Evolutionary conservation across 768 basidiomycete genomes (phyloP).

Genomic region (Tricholomella constricta): DNA sequence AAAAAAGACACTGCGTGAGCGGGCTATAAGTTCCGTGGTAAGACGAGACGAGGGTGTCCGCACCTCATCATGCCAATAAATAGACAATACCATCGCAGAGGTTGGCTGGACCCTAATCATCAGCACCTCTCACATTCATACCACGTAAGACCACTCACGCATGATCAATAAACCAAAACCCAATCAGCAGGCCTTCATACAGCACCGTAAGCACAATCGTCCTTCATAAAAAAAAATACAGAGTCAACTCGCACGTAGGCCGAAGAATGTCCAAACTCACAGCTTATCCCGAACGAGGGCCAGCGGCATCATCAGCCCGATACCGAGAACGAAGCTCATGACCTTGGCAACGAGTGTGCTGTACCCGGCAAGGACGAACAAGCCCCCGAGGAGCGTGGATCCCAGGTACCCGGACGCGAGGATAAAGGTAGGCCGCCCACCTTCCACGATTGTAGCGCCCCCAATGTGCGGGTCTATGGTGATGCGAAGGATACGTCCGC

Average conservation of each 20-base stretch:
- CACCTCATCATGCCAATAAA: slow-evolving; percentile 88
- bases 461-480: slow-evolving; percentile 86
- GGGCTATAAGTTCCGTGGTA: not conserved
- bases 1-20: slow-evolving; percentile 65
- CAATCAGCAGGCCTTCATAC: slow-evolving; percentile 86
- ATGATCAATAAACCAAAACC: slow-evolving; percentile 95
- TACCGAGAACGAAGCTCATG: slow-evolving; percentile 85
- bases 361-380: slow-evolving; percentile 84
- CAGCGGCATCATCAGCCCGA: slow-evolving; percentile 85
- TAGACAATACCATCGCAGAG: slow-evolving; percentile 81
- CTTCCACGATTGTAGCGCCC: slow-evolving; percentile 75
- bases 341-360: slow-evolving; percentile 91
- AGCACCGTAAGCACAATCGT: slow-evolving; percentile 81
- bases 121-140: not conserved
- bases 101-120: slow-evolving; percentile 51
- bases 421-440: slow-evolving; percentile 71
- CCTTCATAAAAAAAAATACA: slow-evolving; percentile 38
- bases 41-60: slow-evolving; percentile 21
- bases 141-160: slow-evolving; percentile 52
- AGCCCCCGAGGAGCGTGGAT: slow-evolving; percentile 77
- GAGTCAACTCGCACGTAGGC: not conserved
- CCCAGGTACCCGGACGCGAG: slow-evolving; percentile 82
- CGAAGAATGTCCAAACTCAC: slow-evolving; percentile 50
- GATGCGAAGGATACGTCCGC: slow-evolving; percentile 75
- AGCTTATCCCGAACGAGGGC: slow-evolving; percentile 88